Conservation (phyloP, 768 basidiomycete genomes). For the Amanita thiersii region DNA sequence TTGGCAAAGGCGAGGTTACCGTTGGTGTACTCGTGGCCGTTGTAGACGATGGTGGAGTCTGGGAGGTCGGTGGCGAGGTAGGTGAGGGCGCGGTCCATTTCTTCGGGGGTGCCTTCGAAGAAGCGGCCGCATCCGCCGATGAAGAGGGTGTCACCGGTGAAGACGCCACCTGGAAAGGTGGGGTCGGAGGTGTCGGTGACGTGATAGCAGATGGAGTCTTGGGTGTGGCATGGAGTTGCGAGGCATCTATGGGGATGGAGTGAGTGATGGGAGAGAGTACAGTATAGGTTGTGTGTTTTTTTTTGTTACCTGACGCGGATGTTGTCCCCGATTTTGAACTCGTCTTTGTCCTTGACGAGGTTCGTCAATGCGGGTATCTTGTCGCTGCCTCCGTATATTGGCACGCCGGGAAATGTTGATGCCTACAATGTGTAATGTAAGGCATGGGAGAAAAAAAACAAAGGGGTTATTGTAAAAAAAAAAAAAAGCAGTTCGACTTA, state of each 20-base stretch:
- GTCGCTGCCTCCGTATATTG: slow-evolving; percentile 78
- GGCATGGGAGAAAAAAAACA: neutral
- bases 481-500: slow-evolving; percentile 22
- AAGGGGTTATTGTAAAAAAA: neutral
- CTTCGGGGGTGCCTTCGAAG: slow-evolving; percentile 76
- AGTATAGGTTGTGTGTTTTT: too few relatives aligned
- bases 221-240: slow-evolving; percentile 90
- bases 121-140: slow-evolving; percentile 86
- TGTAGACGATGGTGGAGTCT: slow-evolving; percentile 71
- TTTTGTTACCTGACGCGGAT: slow-evolving; percentile 56
- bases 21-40: slow-evolving; percentile 89
- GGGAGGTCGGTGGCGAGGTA: slow-evolving; percentile 71
- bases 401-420: slow-evolving; percentile 33
- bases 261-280: slow-evolving; percentile 10
- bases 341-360: slow-evolving; percentile 74
- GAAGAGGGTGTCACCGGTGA: slow-evolving; percentile 95
- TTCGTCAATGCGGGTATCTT: slow-evolving; percentile 59
- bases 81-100: slow-evolving; percentile 74
- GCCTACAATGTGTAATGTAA: slow-evolving; percentile 26
- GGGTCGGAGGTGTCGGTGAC: slow-evolving; percentile 44
- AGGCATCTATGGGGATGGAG: slow-evolving; percentile 46
- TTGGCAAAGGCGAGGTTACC: slow-evolving; percentile 67
- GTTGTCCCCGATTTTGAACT: slow-evolving; percentile 63
- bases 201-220: slow-evolving; percentile 92
- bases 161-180: slow-evolving; percentile 65